These are phyloP conservation scores for Colletotrichum australisinense DNA, from an alignment of 2,329 filamentous ascomycete genomes.

Conservation along the genomic window DNA sequence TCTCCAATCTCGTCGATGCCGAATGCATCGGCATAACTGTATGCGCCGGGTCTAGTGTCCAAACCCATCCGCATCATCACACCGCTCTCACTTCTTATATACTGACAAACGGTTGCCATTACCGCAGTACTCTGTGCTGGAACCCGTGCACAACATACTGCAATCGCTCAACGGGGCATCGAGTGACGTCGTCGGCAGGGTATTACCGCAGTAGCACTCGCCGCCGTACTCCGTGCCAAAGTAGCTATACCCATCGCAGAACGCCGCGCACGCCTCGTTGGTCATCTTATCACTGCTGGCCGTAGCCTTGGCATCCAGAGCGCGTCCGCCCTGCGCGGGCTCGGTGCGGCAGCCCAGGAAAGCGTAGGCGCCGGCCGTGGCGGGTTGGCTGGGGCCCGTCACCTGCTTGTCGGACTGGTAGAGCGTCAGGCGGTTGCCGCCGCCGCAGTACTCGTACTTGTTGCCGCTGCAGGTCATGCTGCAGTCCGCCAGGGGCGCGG, in stretches of 20 bases:
- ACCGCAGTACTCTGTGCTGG: constrained; percentile 51
- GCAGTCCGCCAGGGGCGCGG: constrained; percentile 46
- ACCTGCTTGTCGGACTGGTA: constrained; percentile 45
- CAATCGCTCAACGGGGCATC: constrained; percentile 48
- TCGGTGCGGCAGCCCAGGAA: constrained; percentile 52
- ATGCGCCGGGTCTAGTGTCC: background rate
- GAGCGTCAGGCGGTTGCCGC: constrained; percentile 46
- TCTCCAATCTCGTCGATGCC: background rate
- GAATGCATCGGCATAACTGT: too few relatives aligned
- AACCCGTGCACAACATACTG: constrained; percentile 54
- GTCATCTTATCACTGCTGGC: constrained; percentile 45
- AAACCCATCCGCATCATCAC: background rate
- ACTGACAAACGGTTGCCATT: constrained; percentile 50
- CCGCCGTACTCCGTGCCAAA: constrained; percentile 53
- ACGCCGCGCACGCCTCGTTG: constrained; percentile 45
- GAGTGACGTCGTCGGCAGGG: constrained; percentile 42
- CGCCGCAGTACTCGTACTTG: constrained; percentile 48
- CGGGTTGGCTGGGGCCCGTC: constrained; percentile 44
- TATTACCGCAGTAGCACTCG: constrained; percentile 51
- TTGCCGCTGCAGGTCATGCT: constrained; percentile 48
- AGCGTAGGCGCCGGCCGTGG: constrained; percentile 45
- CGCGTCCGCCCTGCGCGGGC: constrained; percentile 44
- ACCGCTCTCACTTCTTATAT: constrained; percentile 42
- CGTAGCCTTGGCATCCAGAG: constrained; percentile 42
- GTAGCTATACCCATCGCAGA: constrained; percentile 45